Percentiles rank a stretch among this genome's conserved stretches.
phyloP scores from a whole-genome alignment of 768 basidiomycete species.

The Mycena rebaudengoi region DNA sequence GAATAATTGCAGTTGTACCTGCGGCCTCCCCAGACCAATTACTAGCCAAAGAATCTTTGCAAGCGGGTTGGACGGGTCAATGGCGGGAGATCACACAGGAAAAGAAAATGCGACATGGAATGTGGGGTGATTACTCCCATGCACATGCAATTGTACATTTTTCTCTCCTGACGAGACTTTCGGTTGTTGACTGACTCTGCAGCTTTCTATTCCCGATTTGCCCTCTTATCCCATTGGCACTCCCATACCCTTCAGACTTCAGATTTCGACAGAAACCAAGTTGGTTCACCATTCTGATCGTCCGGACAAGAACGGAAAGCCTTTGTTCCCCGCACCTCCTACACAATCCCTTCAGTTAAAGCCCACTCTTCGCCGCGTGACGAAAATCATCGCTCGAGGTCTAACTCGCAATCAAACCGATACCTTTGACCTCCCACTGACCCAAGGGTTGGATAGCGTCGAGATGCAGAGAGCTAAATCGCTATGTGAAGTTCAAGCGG shows the following conservation, averaged over 20 bases:
- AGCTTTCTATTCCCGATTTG: not conserved
- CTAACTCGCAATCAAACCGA: not conserved
- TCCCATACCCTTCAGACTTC: constrained; percentile 7
- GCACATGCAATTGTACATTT: not conserved
- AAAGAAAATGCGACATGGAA: not conserved
- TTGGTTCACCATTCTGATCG: not conserved
- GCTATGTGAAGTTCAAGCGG: not conserved
- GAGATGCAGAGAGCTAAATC: not conserved
- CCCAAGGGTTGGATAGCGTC: not conserved
- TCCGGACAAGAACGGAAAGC: not conserved
- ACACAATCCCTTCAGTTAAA: not conserved
- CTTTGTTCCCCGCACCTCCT: constrained; percentile 8
- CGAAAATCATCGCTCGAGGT: not conserved
- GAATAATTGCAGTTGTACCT: not conserved
- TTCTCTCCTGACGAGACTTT: not conserved
- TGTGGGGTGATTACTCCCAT: constrained; percentile 11
- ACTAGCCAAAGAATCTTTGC: not conserved
- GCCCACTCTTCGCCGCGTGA: not conserved
- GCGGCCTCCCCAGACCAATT: not conserved
- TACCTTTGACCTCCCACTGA: not conserved
- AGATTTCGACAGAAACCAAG: constrained; percentile 1
- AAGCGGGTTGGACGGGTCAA: not conserved
- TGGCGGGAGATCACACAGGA: not conserved
- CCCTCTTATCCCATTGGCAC: not conserved
- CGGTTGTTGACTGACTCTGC: not conserved